Conservation (phyloP, 352 stramenopile species). For the Phytophthora foliorum region DNA sequence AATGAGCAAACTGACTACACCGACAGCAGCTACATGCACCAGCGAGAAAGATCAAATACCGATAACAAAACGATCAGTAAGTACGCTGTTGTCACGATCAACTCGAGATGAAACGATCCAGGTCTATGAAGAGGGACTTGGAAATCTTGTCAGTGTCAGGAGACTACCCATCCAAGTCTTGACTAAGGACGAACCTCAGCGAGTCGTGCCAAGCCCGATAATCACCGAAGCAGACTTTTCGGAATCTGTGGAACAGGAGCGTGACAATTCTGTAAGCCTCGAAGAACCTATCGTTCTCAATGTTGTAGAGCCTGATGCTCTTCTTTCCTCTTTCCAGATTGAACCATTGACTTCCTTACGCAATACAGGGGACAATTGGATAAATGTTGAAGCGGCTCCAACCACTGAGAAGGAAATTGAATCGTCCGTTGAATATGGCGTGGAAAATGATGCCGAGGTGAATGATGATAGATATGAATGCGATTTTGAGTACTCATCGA, state of each 20-base stretch:
- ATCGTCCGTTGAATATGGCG: background rate
- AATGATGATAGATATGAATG: conserved; percentile 24
- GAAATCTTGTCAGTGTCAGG: background rate
- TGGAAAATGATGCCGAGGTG: background rate
- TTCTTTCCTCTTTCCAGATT: background rate
- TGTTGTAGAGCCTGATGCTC: background rate
- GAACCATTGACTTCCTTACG: conserved; percentile 1
- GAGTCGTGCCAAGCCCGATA: background rate
- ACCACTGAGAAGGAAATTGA: background rate
- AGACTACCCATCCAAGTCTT: background rate
- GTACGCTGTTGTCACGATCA: background rate
- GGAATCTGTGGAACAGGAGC: background rate
- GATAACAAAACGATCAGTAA: conserved; percentile 3
- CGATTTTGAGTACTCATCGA: conserved; percentile 51
- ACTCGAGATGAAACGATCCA: conserved; percentile 23
- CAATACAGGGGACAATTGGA: background rate
- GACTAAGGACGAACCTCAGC: background rate
- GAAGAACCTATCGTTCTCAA: background rate
- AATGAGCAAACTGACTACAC: conserved; percentile 11
- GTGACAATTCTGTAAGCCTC: background rate
- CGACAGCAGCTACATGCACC: background rate
- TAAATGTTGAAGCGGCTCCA: background rate
- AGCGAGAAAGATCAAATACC: background rate
- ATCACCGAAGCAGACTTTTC: background rate
- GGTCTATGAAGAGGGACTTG: background rate